These are phyloP conservation scores for Aspergillus sp. DNA, from an alignment of 2,329 filamentous ascomycete species.

Conservation along the genomic window DNA sequence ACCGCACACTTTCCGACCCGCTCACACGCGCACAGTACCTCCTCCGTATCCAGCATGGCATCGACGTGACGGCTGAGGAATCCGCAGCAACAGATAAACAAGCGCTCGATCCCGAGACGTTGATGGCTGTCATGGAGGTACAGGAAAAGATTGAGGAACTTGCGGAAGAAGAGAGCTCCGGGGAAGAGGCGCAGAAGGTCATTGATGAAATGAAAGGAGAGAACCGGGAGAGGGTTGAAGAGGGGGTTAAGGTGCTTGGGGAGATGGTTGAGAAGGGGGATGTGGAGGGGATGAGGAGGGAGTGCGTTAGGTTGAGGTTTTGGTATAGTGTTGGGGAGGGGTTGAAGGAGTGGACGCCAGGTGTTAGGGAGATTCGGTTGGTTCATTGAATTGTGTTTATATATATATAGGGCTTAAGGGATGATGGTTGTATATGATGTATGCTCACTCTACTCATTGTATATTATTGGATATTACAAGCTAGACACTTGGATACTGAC, in stretches of 20 bases:
- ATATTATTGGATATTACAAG: neutral
- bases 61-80: constrained; percentile 69
- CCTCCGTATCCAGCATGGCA: constrained; percentile 56
- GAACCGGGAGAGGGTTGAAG: constrained; percentile 62
- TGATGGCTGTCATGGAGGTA: constrained; percentile 83
- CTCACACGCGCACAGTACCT: constrained; percentile 84
- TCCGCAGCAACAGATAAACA: constrained; percentile 57
- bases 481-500: too few relatives aligned
- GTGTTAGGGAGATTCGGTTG: constrained; percentile 52
- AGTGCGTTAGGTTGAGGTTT: constrained; percentile 75
- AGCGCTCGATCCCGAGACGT: constrained; percentile 60
- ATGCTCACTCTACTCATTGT: neutral
- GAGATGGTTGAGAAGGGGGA: constrained; percentile 61
- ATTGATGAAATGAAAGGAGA: constrained; percentile 60
- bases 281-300: constrained; percentile 57
- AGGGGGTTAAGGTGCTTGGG: constrained; percentile 58
- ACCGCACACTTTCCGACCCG: constrained; percentile 73
- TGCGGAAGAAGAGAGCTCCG: constrained; percentile 39
- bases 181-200: constrained; percentile 49
- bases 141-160: constrained; percentile 67
- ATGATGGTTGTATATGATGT: neutral
- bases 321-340: constrained; percentile 84
- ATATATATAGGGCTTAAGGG: neutral
- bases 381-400: constrained; percentile 40
- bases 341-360: constrained; percentile 76